Conservation (phyloP, 2,329 filamentous ascomycete species). For the Talaromyces sp. region DNA sequence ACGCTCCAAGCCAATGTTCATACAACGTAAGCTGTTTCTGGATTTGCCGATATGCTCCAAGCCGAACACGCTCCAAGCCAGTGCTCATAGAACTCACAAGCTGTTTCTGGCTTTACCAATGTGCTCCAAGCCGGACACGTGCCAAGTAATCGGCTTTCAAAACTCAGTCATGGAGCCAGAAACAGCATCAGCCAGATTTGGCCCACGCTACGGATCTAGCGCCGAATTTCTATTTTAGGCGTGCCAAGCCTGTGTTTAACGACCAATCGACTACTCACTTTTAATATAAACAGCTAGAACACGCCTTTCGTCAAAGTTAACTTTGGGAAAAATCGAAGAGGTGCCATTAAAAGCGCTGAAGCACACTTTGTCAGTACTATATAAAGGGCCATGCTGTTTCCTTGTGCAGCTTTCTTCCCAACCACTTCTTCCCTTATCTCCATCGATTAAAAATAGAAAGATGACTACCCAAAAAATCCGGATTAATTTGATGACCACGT, state of each 20-base stretch:
- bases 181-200: neutral
- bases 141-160: slow-evolving; percentile 6
- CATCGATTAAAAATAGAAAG: neutral
- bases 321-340: neutral
- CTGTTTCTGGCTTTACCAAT: too few relatives aligned
- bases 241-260: neutral
- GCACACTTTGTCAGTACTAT: neutral
- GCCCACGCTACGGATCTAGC: neutral
- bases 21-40: too few relatives aligned
- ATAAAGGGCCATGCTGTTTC: neutral
- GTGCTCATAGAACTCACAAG: too few relatives aligned
- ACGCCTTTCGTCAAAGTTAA: neutral
- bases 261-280: neutral
- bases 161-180: neutral
- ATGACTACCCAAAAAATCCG: neutral
- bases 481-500: neutral
- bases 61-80: too few relatives aligned
- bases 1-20: too few relatives aligned
- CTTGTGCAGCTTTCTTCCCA: neutral
- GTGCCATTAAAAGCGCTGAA: neutral
- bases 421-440: neutral
- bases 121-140: neutral
- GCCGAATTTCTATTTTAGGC: too few relatives aligned
- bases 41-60: too few relatives aligned
- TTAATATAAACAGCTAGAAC: neutral